Evolutionary conservation across 805 yeast genomes (phyloP).

Genomic region (Kodamaea kaohsiungensis): DNA sequence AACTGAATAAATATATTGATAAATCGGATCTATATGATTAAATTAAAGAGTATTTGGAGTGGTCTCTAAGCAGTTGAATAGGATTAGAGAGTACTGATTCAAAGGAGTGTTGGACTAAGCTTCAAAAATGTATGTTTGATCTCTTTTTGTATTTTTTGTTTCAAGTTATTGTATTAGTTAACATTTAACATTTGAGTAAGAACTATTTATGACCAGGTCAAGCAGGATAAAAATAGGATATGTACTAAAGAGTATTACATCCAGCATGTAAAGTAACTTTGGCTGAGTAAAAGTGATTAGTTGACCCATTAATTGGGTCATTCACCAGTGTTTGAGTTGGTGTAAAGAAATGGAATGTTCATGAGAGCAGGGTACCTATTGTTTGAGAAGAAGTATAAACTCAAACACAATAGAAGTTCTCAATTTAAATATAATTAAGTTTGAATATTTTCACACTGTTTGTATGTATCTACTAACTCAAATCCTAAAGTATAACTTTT

Average conservation of each 20-base stretch:
- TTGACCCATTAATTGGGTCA: background rate
- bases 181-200: no score
- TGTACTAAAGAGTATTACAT: background rate
- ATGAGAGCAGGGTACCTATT: background rate
- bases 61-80: no score
- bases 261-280: background rate
- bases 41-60: no score
- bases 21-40: background rate
- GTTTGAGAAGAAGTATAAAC: background rate
- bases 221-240: background rate
- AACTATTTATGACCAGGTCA: no score
- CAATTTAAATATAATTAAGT: no score
- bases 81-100: no score
- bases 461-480: background rate
- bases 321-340: background rate
- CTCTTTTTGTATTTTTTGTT: no score
- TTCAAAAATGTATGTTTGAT: no score
- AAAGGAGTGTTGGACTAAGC: no score
- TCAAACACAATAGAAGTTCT: background rate
- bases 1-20: background rate
- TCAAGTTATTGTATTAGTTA: no score
- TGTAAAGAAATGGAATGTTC: background rate
- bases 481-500: background rate
- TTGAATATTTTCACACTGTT: background rate
- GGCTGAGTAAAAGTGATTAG: background rate